phyloP scores from a whole-genome alignment of 2,329 filamentous ascomycete genomes.

The Pleomassaria siparia region DNA sequence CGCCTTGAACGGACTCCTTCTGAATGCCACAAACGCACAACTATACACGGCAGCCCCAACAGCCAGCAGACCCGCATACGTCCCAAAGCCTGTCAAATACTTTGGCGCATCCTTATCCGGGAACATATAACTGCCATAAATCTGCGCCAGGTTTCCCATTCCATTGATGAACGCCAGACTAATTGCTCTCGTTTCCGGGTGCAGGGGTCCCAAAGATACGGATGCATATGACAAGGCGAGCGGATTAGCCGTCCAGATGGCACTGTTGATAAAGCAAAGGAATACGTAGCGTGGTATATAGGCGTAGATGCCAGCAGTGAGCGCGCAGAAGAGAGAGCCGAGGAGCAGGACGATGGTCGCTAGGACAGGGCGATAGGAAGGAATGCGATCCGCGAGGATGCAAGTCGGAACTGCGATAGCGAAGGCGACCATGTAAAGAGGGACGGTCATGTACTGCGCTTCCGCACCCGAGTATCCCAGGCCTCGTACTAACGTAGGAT shows the following conservation, averaged over 20 bases:
- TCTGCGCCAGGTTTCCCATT: constrained; percentile 25
- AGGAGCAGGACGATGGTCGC: constrained; percentile 15
- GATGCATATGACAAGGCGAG: constrained; percentile 24
- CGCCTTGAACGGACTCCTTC: constrained; percentile 19
- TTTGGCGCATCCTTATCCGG: constrained; percentile 22
- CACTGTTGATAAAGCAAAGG: constrained; percentile 27
- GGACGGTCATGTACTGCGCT: constrained; percentile 28
- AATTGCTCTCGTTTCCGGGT: constrained; percentile 25
- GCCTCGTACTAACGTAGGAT: constrained; percentile 21
- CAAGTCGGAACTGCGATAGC: constrained; percentile 23
- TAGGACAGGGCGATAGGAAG: constrained; percentile 18
- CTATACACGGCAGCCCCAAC: constrained; percentile 23
- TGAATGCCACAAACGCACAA: constrained; percentile 21
- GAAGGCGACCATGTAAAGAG: constrained; percentile 25
- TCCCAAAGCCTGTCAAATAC: constrained; percentile 24
- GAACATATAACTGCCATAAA: constrained; percentile 25
- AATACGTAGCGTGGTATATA: constrained; percentile 28
- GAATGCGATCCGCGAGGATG: constrained; percentile 22
- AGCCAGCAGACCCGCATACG: constrained; percentile 22
- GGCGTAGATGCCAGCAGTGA: constrained; percentile 25
- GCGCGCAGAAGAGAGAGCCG: constrained; percentile 23
- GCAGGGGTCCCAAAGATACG: constrained; percentile 20
- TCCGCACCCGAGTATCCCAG: constrained; percentile 23
- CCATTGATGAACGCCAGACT: constrained; percentile 25
- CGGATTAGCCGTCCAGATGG: constrained; percentile 28